These are phyloP conservation scores for Triangularia verruculosa DNA, from an alignment of 2,329 filamentous ascomycete species.

Conservation along the genomic window DNA sequence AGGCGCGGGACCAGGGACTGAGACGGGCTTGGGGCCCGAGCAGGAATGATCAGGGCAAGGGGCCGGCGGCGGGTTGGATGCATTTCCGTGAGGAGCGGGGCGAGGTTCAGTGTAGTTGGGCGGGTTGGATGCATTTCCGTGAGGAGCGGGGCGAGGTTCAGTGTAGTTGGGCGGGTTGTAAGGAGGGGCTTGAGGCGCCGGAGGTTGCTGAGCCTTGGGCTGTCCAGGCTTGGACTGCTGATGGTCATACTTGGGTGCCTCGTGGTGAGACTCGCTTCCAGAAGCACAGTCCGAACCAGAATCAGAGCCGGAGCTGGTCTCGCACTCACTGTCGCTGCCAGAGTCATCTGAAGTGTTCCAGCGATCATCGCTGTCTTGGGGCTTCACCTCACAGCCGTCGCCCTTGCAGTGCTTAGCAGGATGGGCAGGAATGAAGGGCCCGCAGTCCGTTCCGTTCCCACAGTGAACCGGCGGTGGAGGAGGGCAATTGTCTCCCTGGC, in stretches of 20 bases:
- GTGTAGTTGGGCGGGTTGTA: neutral
- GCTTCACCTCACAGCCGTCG: neutral
- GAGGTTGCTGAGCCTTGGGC: neutral
- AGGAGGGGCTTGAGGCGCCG: neutral
- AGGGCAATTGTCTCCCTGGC: neutral
- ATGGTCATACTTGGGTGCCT: neutral
- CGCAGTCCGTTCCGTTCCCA: neutral
- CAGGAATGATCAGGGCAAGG: neutral
- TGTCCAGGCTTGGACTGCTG: neutral
- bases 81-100: neutral
- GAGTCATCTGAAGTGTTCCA: neutral
- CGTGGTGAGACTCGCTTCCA: neutral
- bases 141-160: neutral
- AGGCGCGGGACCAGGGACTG: neutral
- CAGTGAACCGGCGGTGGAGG: constrained; percentile 1
- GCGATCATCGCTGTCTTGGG: neutral
- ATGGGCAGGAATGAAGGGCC: neutral
- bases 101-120: neutral
- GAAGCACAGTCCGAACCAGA: neutral
- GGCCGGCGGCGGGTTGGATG: neutral
- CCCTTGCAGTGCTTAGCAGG: neutral
- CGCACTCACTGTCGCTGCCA: neutral
- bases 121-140: neutral
- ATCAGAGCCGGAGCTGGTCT: neutral
- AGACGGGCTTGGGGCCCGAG: neutral